phyloP scores from a whole-genome alignment of 129 eudicot species.

The Lonicera japonica region DNA sequence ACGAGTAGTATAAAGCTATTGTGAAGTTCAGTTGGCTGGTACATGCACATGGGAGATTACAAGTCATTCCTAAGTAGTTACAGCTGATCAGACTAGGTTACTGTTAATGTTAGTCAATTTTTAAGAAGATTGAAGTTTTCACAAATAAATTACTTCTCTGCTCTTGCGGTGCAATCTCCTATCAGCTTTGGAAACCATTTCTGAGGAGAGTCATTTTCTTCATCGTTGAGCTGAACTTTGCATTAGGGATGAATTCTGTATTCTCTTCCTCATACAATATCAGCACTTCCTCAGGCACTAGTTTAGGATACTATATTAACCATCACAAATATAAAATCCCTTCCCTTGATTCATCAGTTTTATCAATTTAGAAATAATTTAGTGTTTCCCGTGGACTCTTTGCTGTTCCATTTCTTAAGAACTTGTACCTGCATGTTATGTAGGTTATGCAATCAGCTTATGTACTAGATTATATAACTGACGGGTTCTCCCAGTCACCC shows the following conservation, averaged over 20 bases:
- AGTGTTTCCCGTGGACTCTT: background rate
- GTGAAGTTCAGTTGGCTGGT: background rate
- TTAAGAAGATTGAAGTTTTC: no score
- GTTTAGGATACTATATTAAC: background rate
- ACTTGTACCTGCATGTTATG: background rate
- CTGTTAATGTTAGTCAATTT: no score
- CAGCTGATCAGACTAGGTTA: background rate
- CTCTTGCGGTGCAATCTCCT: no score
- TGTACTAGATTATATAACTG: background rate
- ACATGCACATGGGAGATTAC: background rate
- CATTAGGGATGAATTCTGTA: no score
- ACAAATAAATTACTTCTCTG: no score
- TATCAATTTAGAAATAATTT: no score
- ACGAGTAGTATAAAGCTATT: no score
- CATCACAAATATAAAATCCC: background rate
- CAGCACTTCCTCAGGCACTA: background rate
- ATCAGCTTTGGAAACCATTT: no score
- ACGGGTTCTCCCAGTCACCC: background rate
- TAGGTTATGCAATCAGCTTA: conserved; percentile 7
- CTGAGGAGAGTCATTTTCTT: no score
- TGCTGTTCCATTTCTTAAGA: background rate
- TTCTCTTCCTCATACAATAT: background rate
- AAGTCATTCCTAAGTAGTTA: background rate
- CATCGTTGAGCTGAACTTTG: no score
- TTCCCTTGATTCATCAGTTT: no score